Evolutionary conservation across 257 asterid genomes (phyloP).

Genomic region (Phtheirospermum japonicum): DNA sequence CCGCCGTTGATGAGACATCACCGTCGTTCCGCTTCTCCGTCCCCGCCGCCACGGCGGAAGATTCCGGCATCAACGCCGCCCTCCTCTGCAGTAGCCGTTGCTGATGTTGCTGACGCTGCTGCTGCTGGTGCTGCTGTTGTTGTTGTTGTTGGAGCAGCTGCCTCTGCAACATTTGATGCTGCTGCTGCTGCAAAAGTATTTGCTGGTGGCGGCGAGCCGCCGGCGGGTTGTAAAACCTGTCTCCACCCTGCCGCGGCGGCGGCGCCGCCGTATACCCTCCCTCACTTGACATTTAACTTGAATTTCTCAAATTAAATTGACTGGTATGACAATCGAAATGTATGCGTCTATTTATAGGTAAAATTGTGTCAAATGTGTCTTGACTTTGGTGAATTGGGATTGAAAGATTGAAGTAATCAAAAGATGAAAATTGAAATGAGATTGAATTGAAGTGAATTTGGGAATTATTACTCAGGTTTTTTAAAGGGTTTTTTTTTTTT

Average conservation of each 20-base stretch:
- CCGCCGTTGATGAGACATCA: conserved; percentile 33
- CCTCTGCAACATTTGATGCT: conserved; percentile 32
- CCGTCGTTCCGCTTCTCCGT: conserved; percentile 34
- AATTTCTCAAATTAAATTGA: conserved; percentile 17
- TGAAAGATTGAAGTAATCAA: conserved; percentile 26
- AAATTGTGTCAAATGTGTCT: conserved; percentile 19
- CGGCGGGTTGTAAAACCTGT: conserved; percentile 59
- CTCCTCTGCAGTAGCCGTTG: conserved; percentile 31
- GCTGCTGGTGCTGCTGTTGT: conserved; percentile 29
- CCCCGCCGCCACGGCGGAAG: conserved; percentile 34
- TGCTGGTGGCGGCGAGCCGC: conserved; percentile 56
- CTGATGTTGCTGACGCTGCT: conserved; percentile 33
- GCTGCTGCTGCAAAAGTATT: conserved; percentile 39
- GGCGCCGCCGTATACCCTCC: conserved; percentile 58
- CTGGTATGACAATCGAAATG: conserved; percentile 18
- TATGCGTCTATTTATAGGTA: conserved; percentile 26
- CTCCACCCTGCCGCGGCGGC: conserved; percentile 45
- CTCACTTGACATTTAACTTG: conserved; percentile 51
- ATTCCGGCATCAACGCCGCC: conserved; percentile 36
- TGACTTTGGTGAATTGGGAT: conserved; percentile 24
- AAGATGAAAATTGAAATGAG: conserved; percentile 24
- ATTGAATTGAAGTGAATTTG: conserved; percentile 41
- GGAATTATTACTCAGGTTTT: conserved; percentile 37
- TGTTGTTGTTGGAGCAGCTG: conserved; percentile 34
- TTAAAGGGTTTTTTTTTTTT: conserved; percentile 36